Evolutionary conservation across 106 monocot species (phyloP), one percentile per base, ranked within the genome.

Genomic region (Phalaenopsis equestris): DNA sequence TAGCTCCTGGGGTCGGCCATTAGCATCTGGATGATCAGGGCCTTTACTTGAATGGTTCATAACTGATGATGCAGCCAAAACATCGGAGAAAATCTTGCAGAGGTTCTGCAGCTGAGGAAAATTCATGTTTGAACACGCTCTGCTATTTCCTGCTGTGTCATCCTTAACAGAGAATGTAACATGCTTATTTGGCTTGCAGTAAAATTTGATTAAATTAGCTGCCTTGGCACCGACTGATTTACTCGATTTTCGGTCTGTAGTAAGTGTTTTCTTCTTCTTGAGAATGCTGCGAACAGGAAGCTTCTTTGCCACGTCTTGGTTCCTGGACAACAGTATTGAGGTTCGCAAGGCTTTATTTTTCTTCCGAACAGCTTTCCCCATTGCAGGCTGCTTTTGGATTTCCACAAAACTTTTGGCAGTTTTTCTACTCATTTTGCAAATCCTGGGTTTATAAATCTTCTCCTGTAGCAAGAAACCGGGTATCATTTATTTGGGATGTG

Each of bases 21-120:
- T 46, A 80, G 82, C 24, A 46, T 56, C 48, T 81, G 72, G 23
- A 30, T 39, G 30, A 11, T 80, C 75, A 46, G 67, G 57, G 55
- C 39, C 56, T 72, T 21, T 41, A 8, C 42, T 41, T 48, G 76
- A 74, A 56, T 73, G 82, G 5, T 84, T 75, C 77, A 78, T 39
- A 52, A 76, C 80, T 76, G 83, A 83, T 82, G 88, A 87, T 48
- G 85, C 83, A 75, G 86, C 80, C 83, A 90, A 81, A 41, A 82
- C 84, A 86, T 87, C 84, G 36, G 87, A 88, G 80, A 90, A 84
- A 77, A 80, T 85, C 79, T 81, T 82, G 82, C 85, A 85, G 77
- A 90, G 90, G 46, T 42, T 88, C 75, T 86, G 84, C 14, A 88
- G 67, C 74, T 81, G 82, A 78, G 87, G 86, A 24, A 84, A 77